A percentile compares a stretch with the other conserved stretches of the same genome.
Evolutionary conservation across 2,329 filamentous ascomycete species (phyloP).

Genomic region (Ophiocordyceps camponoti-rufipedis): DNA sequence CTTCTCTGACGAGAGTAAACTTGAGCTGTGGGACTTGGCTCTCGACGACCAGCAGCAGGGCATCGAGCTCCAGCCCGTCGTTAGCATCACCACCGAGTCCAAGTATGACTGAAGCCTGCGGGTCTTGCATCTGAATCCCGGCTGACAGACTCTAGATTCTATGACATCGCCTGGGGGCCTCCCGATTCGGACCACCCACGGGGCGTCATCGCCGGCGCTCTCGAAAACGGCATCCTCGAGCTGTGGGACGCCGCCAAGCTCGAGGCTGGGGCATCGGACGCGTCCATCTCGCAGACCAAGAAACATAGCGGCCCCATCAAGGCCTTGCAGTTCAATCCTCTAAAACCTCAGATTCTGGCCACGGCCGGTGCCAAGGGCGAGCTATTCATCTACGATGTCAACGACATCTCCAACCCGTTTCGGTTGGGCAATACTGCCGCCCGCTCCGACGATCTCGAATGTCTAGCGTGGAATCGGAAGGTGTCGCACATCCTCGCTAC

Average conservation of each 20-base stretch:
- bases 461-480: constrained; percentile 96
- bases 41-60: constrained; percentile 60
- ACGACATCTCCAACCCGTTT: constrained; percentile 76
- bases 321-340: constrained; percentile 88
- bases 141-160: constrained; percentile 46
- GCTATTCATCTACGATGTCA: constrained; percentile 87
- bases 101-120: constrained; percentile 36
- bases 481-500: constrained; percentile 92
- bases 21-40: constrained; percentile 90
- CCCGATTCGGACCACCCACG: constrained; percentile 59
- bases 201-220: constrained; percentile 84
- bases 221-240: constrained; percentile 87
- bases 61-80: constrained; percentile 70
- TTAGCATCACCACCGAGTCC: constrained; percentile 71
- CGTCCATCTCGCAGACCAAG: constrained; percentile 68
- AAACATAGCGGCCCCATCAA: constrained; percentile 92
- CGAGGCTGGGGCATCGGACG: constrained; percentile 40
- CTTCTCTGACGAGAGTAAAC: constrained; percentile 91
- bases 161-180: constrained; percentile 89
- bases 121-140: background rate
- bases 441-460: constrained; percentile 87
- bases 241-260: constrained; percentile 77
- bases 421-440: constrained; percentile 75
- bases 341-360: constrained; percentile 77
- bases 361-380: constrained; percentile 91